Percentiles rank a stretch among this genome's conserved stretches.
phyloP scores from a whole-genome alignment of 2,329 filamentous ascomycete species.

The Malbranchea zuffiana region DNA sequence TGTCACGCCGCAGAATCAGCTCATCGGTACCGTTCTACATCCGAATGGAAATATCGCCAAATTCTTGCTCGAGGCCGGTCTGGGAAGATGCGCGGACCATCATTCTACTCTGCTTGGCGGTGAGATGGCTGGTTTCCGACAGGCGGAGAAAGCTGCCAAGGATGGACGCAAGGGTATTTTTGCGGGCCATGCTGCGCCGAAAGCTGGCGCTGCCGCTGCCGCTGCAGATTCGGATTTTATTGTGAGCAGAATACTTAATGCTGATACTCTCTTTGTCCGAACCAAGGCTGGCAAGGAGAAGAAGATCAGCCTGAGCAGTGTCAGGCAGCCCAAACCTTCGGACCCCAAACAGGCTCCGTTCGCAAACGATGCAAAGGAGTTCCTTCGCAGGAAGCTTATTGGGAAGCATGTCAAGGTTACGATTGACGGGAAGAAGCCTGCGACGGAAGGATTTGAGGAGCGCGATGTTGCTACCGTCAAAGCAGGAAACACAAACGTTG shows the following conservation, averaged over 20 bases:
- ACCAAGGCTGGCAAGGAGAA: slow-evolving; percentile 79
- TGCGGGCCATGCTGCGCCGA: slow-evolving; percentile 62
- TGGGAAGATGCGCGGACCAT: slow-evolving; percentile 88
- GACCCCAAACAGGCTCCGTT: slow-evolving; percentile 83
- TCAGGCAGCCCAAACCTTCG: slow-evolving; percentile 80
- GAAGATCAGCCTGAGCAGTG: slow-evolving; percentile 82
- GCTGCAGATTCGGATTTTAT: slow-evolving; percentile 63
- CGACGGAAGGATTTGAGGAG: slow-evolving; percentile 81
- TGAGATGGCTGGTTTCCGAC: slow-evolving; percentile 75
- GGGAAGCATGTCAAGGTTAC: slow-evolving; percentile 88
- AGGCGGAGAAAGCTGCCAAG: slow-evolving; percentile 79
- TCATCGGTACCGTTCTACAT: slow-evolving; percentile 81
- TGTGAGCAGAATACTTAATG: slow-evolving; percentile 74
- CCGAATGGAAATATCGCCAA: slow-evolving; percentile 86
- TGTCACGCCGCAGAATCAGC: slow-evolving; percentile 76
- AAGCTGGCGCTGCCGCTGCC: slow-evolving; percentile 44
- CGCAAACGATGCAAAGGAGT: slow-evolving; percentile 90
- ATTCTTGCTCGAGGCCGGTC: slow-evolving; percentile 76
- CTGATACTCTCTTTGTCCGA: slow-evolving; percentile 78
- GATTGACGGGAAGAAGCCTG: slow-evolving; percentile 83
- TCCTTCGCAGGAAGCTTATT: slow-evolving; percentile 82
- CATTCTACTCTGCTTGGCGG: slow-evolving; percentile 84
- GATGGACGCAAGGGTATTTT: slow-evolving; percentile 66
- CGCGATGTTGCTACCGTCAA: slow-evolving; percentile 86
- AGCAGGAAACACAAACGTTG: slow-evolving; percentile 76